These are phyloP conservation scores for Endocladia muricata DNA, from an alignment of 31 red algal genomes.

Conservation along the genomic window DNA sequence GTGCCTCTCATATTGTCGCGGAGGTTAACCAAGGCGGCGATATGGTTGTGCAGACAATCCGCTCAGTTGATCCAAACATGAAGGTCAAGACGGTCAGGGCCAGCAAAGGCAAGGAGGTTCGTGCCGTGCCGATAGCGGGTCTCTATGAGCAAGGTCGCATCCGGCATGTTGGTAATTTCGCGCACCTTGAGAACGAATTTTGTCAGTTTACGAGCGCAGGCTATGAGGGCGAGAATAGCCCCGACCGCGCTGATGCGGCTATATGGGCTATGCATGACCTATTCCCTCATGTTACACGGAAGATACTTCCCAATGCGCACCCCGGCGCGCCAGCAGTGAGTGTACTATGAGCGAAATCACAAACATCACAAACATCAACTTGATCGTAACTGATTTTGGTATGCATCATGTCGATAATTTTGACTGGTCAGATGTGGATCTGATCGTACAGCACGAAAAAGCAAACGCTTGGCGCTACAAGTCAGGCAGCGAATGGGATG, in stretches of 20 bases:
- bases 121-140: background rate
- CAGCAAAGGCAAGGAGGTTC: background rate
- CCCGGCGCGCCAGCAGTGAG: no score
- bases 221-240: background rate
- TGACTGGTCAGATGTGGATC: no score
- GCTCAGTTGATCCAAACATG: background rate
- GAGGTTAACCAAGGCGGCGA: background rate
- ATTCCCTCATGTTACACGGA: background rate
- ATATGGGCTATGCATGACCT: background rate
- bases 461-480: no score
- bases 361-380: no score
- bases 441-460: no score
- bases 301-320: no score
- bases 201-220: background rate
- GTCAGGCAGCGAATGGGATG: no score
- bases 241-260: background rate
- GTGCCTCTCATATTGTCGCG: background rate
- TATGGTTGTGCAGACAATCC: background rate
- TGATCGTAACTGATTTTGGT: no score
- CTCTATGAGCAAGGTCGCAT: background rate
- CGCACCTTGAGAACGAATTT: background rate
- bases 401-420: no score
- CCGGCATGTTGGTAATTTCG: background rate
- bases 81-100: background rate
- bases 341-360: no score